phyloP scores from a whole-genome alignment of 2,329 filamentous ascomycete species.

The Myriosclerotinia scirpicola region DNA sequence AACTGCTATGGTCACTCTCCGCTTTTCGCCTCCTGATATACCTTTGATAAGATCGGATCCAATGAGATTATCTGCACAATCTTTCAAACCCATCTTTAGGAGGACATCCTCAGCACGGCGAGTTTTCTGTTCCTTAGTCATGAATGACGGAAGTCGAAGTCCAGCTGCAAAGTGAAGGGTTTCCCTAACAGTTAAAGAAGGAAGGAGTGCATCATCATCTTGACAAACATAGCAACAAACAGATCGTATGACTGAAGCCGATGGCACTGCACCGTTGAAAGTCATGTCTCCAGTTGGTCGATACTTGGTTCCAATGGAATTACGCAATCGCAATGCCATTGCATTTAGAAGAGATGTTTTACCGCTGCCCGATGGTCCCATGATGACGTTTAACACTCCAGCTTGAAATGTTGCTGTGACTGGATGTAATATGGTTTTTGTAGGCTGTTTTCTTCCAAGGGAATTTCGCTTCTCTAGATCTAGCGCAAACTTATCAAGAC shows the following conservation, averaged over 20 bases:
- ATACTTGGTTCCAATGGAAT: conserved; percentile 62
- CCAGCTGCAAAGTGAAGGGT: conserved; percentile 71
- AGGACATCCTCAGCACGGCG: conserved; percentile 69
- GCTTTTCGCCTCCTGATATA: conserved; percentile 77
- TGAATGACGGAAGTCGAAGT: conserved; percentile 67
- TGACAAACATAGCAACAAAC: conserved; percentile 77
- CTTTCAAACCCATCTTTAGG: conserved; percentile 73
- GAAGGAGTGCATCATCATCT: conserved; percentile 72
- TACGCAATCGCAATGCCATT: conserved; percentile 67
- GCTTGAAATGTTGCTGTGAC: conserved; percentile 67
- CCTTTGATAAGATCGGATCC: conserved; percentile 73
- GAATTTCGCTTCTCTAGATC: conserved; percentile 61
- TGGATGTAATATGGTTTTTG: conserved; percentile 63
- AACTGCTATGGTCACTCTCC: conserved; percentile 74
- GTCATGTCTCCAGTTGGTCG: conserved; percentile 60
- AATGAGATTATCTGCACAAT: conserved; percentile 73
- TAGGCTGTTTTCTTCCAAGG: conserved; percentile 52
- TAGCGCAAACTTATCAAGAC: conserved; percentile 63
- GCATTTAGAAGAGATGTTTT: conserved; percentile 75
- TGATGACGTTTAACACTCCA: conserved; percentile 71
- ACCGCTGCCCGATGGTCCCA: conserved; percentile 76
- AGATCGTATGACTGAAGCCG: conserved; percentile 66
- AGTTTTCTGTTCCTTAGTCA: conserved; percentile 66
- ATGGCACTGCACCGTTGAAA: conserved; percentile 69
- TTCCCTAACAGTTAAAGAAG: conserved; percentile 73